Evolutionary conservation across 805 yeast genomes (phyloP), one percentile per base, ranked within the genome.

Genomic region (Candida morakotiae): DNA sequence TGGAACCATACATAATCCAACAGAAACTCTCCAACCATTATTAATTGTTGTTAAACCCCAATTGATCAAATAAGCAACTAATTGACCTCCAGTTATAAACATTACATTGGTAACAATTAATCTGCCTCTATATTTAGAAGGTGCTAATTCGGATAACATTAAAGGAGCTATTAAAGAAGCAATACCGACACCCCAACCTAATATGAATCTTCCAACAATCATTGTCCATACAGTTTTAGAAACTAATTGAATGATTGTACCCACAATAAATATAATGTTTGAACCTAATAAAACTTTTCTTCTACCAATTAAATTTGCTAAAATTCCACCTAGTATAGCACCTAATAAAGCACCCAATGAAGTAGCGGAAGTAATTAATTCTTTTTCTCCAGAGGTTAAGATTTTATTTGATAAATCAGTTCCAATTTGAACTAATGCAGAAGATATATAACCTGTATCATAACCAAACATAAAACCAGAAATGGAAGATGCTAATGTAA

Each of bases 401-500:
- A 57, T 51, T 39, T 71, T 70, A 46, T 78, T 77, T 11, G 62
- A 58, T 44, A 91, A 73, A 55, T 86, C 95, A 4, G 79, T 75
- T 9, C 89, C 88, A 33, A 91, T 79, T 25, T 88, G 79, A 15
- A 89, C 95, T 51, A 91, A 70, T 0, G 97, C 97, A 14, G 94
- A 81, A 3, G 98, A 91, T 28, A 91, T 89, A 62, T 91, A 91
- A 48, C 98, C 98, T 1, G 98, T 91, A 60, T 91, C 98, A 55
- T 91, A 91, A 48, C 98, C 98, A 62, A 91, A 91, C 87, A 91
- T 79, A 62, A 89, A 87, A 1, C 98, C 98, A 0, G 96, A 88
- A 44, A 91, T 82, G 6, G 96, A 88, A 0, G 96, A 79, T 19
- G 81, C 79, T 35, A 81, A 67, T 0, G 95, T 85, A 36, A 88